Base-by-base conservation (phyloP, 2,329 filamentous ascomycete genomes). In the Parascedosporium putredinis region DNA sequence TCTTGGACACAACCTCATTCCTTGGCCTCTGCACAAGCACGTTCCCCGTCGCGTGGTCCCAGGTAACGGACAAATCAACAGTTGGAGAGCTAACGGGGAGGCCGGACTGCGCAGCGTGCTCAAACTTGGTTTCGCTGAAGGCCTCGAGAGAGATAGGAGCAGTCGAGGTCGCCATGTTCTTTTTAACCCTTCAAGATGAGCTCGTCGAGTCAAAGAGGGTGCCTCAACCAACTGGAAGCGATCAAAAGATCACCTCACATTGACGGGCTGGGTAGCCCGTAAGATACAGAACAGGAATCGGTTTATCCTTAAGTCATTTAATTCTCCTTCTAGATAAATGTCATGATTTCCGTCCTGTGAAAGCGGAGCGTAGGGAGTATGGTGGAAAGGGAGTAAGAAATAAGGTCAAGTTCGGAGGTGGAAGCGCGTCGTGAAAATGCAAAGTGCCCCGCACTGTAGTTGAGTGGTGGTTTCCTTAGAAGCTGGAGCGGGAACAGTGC, bases 11-110 rank as follows among this genome's bases (percentile, higher is more conserved):
- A 6, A 70, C 57, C 55, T 96, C 88, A 1, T 84, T 84, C 53
- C 85, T 87, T 14, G 90, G 76, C 45, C 91, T 78, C 65, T 85
- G 90, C 40, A 95, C 81, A 56, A 84, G 75, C 16, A 96, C 70
- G 46, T 81, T 80, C 45, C 80, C 80, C 53, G 81, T 78, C 14
- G 75, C 73, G n/a, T 75, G 78, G 10, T 86, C 85, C 63, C 68
- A 69, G 10, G 89, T 74, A 4, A 84, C 83, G n/a, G 85, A 74
- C 43, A 97, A 74, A 66, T 96, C 88, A 70, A 95, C 86, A 7
- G 83, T 84, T 14, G 90, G 88, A 64, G 88, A 95, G 65, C 86
- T 88, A 23, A 82, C 75, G 29, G 91, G 72, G 47, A 84, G 75
- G 44, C 73, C 69, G 31, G 72, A 67, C 33, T 77, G 72, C 20